A percentile compares a stretch with the other conserved stretches of the same genome.
phyloP scores from a whole-genome alignment of 129 eudicot genomes.

The Pulicaria dysenterica region DNA sequence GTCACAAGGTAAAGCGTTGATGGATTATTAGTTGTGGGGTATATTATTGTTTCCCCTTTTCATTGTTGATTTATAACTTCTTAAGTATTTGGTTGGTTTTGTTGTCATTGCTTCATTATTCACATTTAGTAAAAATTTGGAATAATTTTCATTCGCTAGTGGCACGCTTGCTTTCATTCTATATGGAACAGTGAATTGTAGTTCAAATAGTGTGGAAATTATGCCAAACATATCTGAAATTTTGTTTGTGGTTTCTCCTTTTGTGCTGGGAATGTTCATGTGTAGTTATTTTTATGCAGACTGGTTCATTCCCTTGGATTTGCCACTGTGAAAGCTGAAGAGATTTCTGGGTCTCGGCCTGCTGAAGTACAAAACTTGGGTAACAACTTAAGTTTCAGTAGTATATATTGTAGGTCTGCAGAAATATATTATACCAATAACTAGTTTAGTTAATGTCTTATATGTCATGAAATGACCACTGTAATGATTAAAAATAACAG shows the following conservation, averaged over 20 bases:
- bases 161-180: neutral
- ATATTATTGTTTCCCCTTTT: neutral
- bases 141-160: neutral
- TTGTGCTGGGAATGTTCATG: neutral
- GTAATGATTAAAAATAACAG: neutral
- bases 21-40: conserved; percentile 25
- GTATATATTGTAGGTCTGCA: conserved; percentile 16
- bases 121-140: neutral
- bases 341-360: conserved; percentile 79
- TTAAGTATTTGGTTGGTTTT: neutral
- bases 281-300: conserved; percentile 47
- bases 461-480: neutral
- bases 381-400: conserved; percentile 32
- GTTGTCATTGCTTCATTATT: neutral
- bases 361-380: conserved; percentile 94
- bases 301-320: conserved; percentile 63
- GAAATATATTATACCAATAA: neutral
- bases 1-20: conserved; percentile 25
- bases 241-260: conserved; percentile 4
- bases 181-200: neutral
- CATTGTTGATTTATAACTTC: neutral
- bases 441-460: neutral
- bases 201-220: neutral
- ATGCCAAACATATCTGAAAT: neutral
- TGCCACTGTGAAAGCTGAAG: conserved; percentile 80